Evolutionary conservation across 1,139 yeast species (phyloP), one percentile per base, ranked within the genome.

Genomic region (Yamadazyma pseudoaaseri): DNA sequence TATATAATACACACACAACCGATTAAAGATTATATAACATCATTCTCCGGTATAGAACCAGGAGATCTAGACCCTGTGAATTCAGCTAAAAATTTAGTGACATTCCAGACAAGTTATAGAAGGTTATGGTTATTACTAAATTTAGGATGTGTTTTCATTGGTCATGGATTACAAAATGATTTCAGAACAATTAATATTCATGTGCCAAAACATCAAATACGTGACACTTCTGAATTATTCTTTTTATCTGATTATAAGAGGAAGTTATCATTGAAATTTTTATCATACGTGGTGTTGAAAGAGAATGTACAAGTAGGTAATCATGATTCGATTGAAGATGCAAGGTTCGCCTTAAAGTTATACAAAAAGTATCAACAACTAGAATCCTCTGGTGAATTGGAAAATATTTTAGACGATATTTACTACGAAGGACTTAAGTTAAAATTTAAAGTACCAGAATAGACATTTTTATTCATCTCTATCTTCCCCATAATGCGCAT

Each of bases 241-340:
- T 81, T 81, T 56, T 73, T 81, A 55, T 71, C 87, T 55, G 69
- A 81, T 49, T 71, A 80, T 49, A 83, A 70, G 58, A 61, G 99
- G 39, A 84, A 81, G 42, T 67, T 94, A 25, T 86, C 96, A n/a
- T 71, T 94, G 47, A 84, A 92, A 52, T 94, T 87, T 52, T 65
- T 94, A 51, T 90, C 96, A 4, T 90, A 87, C 70, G 79, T 79
- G 20, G 67, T 92, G 33, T 66, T 92, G 37, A 76, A 75, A 26
- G 81, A 79, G 42, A 74, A 79, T 32, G 96, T 94, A 14, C 98
- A 94, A 57, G 80, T 79, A 2, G 96, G 95, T 1, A 90, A 90
- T 53, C 99, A 94, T 57, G 97, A 94, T 55, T 90, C 97, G 1
- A 87, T 92, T 29, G 98, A 94, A 53, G 99, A 94, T 63, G 97